Evolutionary conservation across 1,284 basidiomycete species (phyloP).

Genomic region (Ganoderma sp.): DNA sequence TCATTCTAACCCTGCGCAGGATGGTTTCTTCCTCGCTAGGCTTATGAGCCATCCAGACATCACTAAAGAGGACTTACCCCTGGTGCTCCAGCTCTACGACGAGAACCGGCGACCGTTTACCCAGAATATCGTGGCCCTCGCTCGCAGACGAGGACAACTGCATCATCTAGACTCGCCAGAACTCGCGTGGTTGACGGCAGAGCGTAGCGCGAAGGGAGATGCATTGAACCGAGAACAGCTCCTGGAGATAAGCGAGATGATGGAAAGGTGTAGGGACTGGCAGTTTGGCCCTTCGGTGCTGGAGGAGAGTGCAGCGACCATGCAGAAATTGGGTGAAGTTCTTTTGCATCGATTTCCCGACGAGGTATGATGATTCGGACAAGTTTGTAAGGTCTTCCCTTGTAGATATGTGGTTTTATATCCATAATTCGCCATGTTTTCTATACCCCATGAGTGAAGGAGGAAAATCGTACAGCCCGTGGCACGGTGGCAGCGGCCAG

Average conservation of each 20-base stretch:
- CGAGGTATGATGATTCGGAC: too few relatives aligned
- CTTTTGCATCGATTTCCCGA: neutral
- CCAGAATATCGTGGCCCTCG: slow-evolving; percentile 14
- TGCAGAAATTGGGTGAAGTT: neutral
- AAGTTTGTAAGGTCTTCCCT: too few relatives aligned
- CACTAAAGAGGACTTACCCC: neutral
- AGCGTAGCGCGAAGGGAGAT: slow-evolving; percentile 12
- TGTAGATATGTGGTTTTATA: too few relatives aligned
- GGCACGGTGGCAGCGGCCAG: neutral
- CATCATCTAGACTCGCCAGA: slow-evolving; percentile 17
- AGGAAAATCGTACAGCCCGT: neutral
- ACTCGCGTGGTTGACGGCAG: slow-evolving; percentile 10
- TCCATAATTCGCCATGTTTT: too few relatives aligned
- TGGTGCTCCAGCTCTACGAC: slow-evolving; percentile 19
- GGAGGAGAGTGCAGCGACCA: slow-evolving; percentile 11
- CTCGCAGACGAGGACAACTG: slow-evolving; percentile 15
- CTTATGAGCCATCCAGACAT: slow-evolving; percentile 15
- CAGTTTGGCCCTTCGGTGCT: slow-evolving; percentile 5
- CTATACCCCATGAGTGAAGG: neutral
- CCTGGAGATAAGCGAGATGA: neutral
- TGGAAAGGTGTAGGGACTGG: slow-evolving; percentile 19
- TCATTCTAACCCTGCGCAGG: slow-evolving; percentile 7
- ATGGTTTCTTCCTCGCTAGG: slow-evolving; percentile 16
- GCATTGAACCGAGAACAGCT: slow-evolving; percentile 11
- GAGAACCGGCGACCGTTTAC: slow-evolving; percentile 17